phyloP scores from a whole-genome alignment of 306 rosid species.

The Medicago lupulina region DNA sequence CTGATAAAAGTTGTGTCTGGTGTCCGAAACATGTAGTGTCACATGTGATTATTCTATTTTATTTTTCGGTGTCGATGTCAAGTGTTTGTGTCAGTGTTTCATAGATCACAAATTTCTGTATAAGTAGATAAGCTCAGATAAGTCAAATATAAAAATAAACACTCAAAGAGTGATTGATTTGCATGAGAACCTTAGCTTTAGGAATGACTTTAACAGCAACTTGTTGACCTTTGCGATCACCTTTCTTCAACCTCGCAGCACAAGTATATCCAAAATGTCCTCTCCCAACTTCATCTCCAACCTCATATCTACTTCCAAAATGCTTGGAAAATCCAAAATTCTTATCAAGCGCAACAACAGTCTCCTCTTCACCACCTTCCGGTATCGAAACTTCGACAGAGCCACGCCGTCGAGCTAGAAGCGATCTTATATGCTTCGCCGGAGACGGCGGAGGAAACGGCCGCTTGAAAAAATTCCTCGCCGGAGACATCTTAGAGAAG shows the following conservation, averaged over 20 bases:
- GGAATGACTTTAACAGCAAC: constrained; percentile 95
- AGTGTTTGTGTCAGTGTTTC: too few species aligned
- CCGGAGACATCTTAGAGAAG: constrained; percentile 85
- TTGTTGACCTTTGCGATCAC: constrained; percentile 72
- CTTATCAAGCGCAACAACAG: constrained; percentile 60
- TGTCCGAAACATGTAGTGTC: too few species aligned
- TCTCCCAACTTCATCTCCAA: constrained; percentile 87
- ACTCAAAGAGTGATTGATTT: neutral
- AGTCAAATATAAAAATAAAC: neutral
- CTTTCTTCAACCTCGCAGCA: constrained; percentile 73
- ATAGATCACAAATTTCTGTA: too few species aligned
- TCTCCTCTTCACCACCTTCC: constrained; percentile 68
- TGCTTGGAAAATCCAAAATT: constrained; percentile 88
- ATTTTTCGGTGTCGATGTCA: too few species aligned
- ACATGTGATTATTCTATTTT: too few species aligned
- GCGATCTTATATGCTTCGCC: constrained; percentile 81
- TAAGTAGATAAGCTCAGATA: neutral
- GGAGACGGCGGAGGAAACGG: constrained; percentile 82
- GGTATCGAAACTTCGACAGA: constrained; percentile 77
- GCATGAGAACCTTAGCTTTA: constrained; percentile 70
- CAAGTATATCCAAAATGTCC: constrained; percentile 95
- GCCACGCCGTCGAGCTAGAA: constrained; percentile 76
- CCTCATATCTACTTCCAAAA: constrained; percentile 71
- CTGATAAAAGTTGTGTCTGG: too few species aligned
- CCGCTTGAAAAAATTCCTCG: constrained; percentile 67